phyloP scores from a whole-genome alignment of 192 early-diverging fungal species.

The Chytriomyces confervae region DNA sequence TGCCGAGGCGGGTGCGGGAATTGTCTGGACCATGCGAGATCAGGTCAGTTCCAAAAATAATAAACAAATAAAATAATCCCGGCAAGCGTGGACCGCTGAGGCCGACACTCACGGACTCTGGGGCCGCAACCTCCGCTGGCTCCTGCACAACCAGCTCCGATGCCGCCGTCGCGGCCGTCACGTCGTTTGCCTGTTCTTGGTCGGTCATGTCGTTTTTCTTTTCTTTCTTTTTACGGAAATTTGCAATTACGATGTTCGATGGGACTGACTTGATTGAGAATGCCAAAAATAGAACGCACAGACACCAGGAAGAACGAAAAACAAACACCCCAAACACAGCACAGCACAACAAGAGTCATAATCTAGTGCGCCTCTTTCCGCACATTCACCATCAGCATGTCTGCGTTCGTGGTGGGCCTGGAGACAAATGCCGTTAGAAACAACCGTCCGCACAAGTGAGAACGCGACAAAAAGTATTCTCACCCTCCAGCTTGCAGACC shows the following conservation, averaged over 20 bases:
- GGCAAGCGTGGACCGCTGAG: too few species aligned
- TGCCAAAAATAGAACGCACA: too few species aligned
- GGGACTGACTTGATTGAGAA: too few species aligned
- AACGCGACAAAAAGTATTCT: not conserved
- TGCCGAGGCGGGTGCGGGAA: too few species aligned
- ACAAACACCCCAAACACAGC: not conserved
- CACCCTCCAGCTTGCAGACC: conserved; percentile 4
- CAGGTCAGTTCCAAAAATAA: too few species aligned
- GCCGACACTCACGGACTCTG: too few species aligned
- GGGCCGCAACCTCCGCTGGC: not conserved
- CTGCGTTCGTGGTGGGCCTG: conserved; percentile 15
- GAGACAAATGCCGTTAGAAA: not conserved
- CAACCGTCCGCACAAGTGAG: not conserved
- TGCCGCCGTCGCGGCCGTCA: conserved; percentile 1
- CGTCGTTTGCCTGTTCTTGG: not conserved
- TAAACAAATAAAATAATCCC: too few species aligned
- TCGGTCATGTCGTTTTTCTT: not conserved
- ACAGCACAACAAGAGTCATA: not conserved
- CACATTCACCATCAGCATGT: conserved; percentile 11
- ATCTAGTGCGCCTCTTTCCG: conserved; percentile 14
- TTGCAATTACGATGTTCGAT: too few species aligned
- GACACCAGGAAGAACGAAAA: too few species aligned
- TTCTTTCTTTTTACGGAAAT: conserved; percentile 8
- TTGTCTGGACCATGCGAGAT: too few species aligned
- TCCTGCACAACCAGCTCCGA: conserved; percentile 2